phyloP scores from a whole-genome alignment of 2,329 filamentous ascomycete genomes.

The Botrytis elliptica region DNA sequence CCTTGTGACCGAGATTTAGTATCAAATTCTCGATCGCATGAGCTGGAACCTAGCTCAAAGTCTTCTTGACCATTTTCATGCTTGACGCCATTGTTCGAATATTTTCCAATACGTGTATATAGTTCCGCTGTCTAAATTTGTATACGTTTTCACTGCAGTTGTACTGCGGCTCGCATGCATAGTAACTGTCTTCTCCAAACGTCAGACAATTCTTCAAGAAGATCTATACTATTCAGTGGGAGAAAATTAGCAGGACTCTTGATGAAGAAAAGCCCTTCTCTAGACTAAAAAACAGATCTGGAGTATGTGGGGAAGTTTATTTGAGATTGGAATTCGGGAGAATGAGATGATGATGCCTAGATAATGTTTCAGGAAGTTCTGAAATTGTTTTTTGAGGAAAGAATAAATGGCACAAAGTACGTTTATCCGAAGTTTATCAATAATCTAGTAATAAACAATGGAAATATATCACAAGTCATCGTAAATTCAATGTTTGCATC shows the following conservation, averaged over 20 bases:
- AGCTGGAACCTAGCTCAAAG: not conserved
- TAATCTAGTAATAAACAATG: not conserved
- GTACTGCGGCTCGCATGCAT: not conserved
- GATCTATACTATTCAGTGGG: not conserved
- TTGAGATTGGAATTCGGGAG: not conserved
- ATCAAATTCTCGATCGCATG: fast-evolving
- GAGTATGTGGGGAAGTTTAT: not conserved
- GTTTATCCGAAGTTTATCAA: not conserved
- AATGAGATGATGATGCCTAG: not conserved
- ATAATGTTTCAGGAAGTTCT: not conserved
- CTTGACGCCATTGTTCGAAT: not conserved
- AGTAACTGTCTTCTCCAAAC: fast-evolving
- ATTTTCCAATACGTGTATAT: fast-evolving
- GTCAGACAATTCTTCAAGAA: fast-evolving
- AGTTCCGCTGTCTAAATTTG: not conserved
- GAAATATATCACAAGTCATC: not conserved
- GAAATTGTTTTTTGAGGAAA: not conserved
- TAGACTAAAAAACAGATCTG: not conserved
- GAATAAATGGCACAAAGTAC: fast-evolving
- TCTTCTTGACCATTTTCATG: not conserved
- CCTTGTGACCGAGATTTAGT: not conserved
- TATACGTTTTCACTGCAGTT: not conserved
- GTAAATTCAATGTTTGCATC: not conserved
- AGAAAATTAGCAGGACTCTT: not conserved
- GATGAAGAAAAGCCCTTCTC: not conserved